These are phyloP conservation scores for Aristolochia californica DNA, from an alignment of 164 flowering plant species.

Conservation along the genomic window DNA sequence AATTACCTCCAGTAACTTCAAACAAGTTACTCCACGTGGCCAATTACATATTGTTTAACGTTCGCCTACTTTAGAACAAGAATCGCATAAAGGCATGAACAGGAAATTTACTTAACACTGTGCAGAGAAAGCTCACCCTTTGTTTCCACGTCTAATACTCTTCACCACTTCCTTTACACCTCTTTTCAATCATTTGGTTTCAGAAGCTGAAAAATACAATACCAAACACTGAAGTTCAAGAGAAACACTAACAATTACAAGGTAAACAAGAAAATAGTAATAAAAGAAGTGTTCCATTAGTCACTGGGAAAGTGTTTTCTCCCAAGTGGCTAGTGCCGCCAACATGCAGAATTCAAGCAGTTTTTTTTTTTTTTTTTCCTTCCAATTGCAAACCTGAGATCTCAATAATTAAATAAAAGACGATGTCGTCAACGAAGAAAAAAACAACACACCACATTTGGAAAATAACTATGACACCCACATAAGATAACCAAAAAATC, in stretches of 20 bases:
- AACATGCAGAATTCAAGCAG: too few species aligned
- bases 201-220: slow-evolving; percentile 49
- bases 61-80: too few species aligned
- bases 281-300: neutral
- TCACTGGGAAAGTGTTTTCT: too few species aligned
- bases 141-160: slow-evolving; percentile 73
- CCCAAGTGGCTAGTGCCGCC: too few species aligned
- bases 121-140: slow-evolving; percentile 48
- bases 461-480: neutral
- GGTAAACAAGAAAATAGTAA: neutral
- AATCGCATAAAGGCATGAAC: neutral
- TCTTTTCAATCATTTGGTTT: slow-evolving; percentile 77
- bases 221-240: neutral
- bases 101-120: neutral
- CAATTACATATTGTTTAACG: too few species aligned
- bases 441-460: neutral
- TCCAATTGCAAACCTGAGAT: too few species aligned
- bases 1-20: too few species aligned
- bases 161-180: slow-evolving; percentile 98
- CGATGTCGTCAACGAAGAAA: neutral
- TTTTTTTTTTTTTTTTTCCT: too few species aligned
- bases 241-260: neutral
- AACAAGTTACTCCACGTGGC: too few species aligned
- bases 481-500: too few species aligned
- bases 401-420: too few species aligned